Conservation (phyloP, 495 filamentous ascomycete genomes). For the Podospora australis region DNA sequence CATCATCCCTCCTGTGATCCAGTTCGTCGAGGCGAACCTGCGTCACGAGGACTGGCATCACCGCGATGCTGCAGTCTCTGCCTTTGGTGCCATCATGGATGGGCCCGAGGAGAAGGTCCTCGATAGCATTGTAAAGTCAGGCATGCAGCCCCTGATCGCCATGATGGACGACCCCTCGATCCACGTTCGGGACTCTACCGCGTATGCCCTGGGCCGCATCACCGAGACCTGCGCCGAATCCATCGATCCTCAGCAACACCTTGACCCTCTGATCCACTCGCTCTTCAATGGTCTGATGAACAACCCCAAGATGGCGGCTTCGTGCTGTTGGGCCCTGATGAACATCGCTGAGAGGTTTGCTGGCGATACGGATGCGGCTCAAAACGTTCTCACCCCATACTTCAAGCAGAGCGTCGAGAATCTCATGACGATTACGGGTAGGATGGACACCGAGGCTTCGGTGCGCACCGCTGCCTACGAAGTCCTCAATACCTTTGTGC, state of each 20-base stretch:
- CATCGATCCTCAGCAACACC: constrained; percentile 74
- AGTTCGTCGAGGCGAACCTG: constrained; percentile 87
- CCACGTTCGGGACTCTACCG: constrained; percentile 93
- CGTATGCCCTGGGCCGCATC: constrained; percentile 91
- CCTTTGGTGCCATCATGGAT: constrained; percentile 99
- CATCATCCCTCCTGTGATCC: constrained; percentile 74
- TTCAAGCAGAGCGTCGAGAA: constrained; percentile 88
- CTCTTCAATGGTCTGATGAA: constrained; percentile 88
- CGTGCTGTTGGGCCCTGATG: constrained; percentile 99
- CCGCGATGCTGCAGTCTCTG: constrained; percentile 90
- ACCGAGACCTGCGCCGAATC: constrained; percentile 84
- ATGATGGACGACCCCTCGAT: constrained; percentile 94
- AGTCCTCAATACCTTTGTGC: constrained; percentile 88
- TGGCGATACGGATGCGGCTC: constrained; percentile 64
- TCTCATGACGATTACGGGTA: constrained; percentile 77
- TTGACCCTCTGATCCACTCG: constrained; percentile 74
- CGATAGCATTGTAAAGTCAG: constrained; percentile 90
- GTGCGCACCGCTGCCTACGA: constrained; percentile 99
- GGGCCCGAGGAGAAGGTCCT: constrained; percentile 85
- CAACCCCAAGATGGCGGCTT: constrained; percentile 93
- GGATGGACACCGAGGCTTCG: constrained; percentile 75
- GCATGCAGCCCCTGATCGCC: constrained; percentile 75
- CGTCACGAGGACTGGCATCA: constrained; percentile 86
- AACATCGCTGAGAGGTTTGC: constrained; percentile 94
- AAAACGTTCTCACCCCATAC: constrained; percentile 82